Evolutionary conservation across 306 rosid genomes (phyloP), one percentile per base, ranked within the genome.

Genomic region (Oemleria cerasiformis): DNA sequence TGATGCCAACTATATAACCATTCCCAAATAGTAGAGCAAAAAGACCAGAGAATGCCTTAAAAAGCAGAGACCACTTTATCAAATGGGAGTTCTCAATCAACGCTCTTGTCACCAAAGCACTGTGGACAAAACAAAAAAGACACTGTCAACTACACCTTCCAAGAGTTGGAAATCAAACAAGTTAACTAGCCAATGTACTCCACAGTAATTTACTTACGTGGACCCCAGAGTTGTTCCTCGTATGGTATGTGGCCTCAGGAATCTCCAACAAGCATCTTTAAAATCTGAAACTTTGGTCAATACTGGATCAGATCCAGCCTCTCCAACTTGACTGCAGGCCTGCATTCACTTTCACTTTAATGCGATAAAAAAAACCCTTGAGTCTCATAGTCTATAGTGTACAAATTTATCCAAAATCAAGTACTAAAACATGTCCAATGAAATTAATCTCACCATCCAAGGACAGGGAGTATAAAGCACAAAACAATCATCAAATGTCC

Each of bases 191-290:
- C 65, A 69, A 23, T 30, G 45, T 36, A 54, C 3, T 16, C 45
- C 12, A 38, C 8, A 4, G 40, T 43, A 20, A 61, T 65, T 72
- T 30, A 81, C 96, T 91, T 77, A 93, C 98, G 51, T 15, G 10
- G 98, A 93, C n/a, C 98, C 98, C 21, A 93, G 79, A 60, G 92
- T 65, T 25, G 98, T 91, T 67, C 98, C 98, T 15, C 96, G 89
- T 77, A 93, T 91, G 16, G 98, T 93, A 77, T 93, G 98, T 40
- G 98, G 97, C 84, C 98, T 86, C 62, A 93, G 81, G 84, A 93
- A 91, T 84, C 98, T 88, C 98, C 98, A 93, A 75, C 87, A 93
- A 43, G 98, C 92, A 86, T 91, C 98, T 83, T 81, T 91, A 73
- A 93, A 86, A 65, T 80, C 87, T 39, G 87, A 81, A 74, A 88